These are phyloP conservation scores for Plasmodium malariae DNA, from an alignment of 169 alveolate species.

Conservation along the genomic window DNA sequence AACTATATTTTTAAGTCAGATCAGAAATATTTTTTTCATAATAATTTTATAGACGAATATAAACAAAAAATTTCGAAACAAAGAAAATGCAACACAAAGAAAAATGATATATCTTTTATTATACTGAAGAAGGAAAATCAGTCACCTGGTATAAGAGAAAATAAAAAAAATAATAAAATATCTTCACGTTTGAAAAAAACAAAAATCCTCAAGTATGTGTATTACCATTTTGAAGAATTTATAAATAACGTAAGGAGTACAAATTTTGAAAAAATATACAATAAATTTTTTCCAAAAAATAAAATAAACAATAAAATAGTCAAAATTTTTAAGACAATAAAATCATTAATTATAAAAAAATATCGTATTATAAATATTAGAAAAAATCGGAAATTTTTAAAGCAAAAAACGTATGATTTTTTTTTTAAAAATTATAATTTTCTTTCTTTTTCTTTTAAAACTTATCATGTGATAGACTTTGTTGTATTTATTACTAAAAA, in stretches of 20 bases:
- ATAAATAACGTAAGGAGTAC: constrained; percentile 47
- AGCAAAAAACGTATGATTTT: constrained; percentile 49
- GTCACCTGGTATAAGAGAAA: background rate
- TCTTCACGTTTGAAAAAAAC: constrained; percentile 46
- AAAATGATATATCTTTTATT: constrained; percentile 48
- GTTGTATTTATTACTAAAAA: constrained; percentile 47
- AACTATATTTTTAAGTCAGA: constrained; percentile 59
- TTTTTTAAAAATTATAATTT: constrained; percentile 75
- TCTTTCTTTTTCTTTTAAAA: constrained; percentile 48
- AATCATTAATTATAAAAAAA: constrained; percentile 39
- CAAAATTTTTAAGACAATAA: constrained; percentile 59
- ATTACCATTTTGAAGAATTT: constrained; percentile 44
- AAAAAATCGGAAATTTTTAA: constrained; percentile 63
- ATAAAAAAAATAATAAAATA: constrained; percentile 13
- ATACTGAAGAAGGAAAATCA: constrained; percentile 22
- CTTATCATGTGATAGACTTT: constrained; percentile 49
- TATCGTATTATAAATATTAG: constrained; percentile 48
- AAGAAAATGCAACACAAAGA: constrained; percentile 63
- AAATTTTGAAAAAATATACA: constrained; percentile 58
- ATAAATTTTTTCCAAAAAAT: constrained; percentile 33
- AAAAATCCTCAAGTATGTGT: constrained; percentile 60
- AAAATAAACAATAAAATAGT: constrained; percentile 27
- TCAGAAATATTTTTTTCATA: constrained; percentile 58
- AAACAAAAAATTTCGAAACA: constrained; percentile 59
- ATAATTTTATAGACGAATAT: constrained; percentile 65